These are phyloP conservation scores for Ustilago lituana DNA, from an alignment of 1,284 basidiomycete species.

Conservation along the genomic window DNA sequence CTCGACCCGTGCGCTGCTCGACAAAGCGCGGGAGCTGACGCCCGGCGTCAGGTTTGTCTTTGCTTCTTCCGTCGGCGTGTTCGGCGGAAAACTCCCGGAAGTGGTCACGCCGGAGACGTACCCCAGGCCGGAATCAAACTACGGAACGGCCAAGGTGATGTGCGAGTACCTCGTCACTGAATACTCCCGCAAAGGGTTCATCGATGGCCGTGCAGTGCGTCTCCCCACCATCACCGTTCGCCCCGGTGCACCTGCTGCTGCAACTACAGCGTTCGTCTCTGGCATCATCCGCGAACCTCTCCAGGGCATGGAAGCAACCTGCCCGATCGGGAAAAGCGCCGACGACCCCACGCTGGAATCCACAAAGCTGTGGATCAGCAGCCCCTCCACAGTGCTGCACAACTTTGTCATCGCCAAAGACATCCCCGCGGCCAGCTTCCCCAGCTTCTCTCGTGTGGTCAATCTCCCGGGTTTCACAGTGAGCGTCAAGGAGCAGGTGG, in stretches of 20 bases:
- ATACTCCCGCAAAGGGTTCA: conserved; percentile 46
- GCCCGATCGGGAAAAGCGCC: conserved; percentile 40
- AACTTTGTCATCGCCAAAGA: conserved; percentile 49
- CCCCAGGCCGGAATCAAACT: conserved; percentile 43
- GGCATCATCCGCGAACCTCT: conserved; percentile 53
- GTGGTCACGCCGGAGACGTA: conserved; percentile 38
- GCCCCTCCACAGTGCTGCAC: conserved; percentile 40
- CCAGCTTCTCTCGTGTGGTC: conserved; percentile 26
- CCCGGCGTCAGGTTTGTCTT: conserved; percentile 41
- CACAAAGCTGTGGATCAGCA: conserved; percentile 34
- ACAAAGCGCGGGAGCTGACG: conserved; percentile 21
- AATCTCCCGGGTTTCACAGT: conserved; percentile 52
- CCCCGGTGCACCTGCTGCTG: conserved; percentile 44
- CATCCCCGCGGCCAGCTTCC: conserved; percentile 20
- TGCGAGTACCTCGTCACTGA: conserved; percentile 52
- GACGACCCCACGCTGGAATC: conserved; percentile 33
- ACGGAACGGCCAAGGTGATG: conserved; percentile 52
- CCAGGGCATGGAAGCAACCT: conserved; percentile 33
- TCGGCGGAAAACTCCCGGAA: conserved; percentile 45
- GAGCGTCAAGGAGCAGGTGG: conserved; percentile 41
- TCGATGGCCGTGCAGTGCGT: conserved; percentile 43
- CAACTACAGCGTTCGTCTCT: conserved; percentile 50
- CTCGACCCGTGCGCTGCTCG: conserved; percentile 37
- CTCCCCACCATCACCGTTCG: conserved; percentile 48
- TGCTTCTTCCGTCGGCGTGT: conserved; percentile 44